phyloP scores from a whole-genome alignment of 352 stramenopile species.

The Phytophthora pinifolia region DNA sequence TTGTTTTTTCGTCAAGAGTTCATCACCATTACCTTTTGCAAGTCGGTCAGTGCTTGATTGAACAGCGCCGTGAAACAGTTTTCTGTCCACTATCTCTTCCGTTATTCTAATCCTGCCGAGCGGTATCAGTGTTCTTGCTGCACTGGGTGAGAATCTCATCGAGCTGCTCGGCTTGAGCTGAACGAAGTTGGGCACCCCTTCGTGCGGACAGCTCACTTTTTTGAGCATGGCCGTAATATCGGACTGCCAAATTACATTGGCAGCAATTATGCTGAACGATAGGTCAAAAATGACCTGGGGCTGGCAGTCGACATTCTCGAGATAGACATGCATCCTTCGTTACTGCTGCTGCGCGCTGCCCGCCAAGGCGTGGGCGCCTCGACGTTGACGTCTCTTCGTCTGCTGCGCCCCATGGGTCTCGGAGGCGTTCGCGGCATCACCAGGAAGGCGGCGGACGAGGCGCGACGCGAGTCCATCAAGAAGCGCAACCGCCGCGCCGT shows the following conservation, averaged over 20 bases:
- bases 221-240: no score
- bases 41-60: no score
- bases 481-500: conserved; percentile 91
- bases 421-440: conserved; percentile 43
- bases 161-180: conserved; percentile 1
- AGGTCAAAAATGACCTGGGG: conserved; percentile 5
- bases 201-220: background rate
- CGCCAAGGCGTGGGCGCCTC: conserved; percentile 19
- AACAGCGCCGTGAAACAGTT: no score
- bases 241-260: no score
- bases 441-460: conserved; percentile 46
- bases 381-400: conserved; percentile 12
- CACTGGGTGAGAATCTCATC: background rate
- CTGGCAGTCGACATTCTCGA: conserved; percentile 22
- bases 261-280: no score
- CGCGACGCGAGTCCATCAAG: conserved; percentile 53
- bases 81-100: conserved; percentile 1
- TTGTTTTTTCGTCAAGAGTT: no score
- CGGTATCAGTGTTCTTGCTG: conserved; percentile 7
- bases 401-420: conserved; percentile 9
- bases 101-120: background rate
- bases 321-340: conserved; percentile 34
- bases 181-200: background rate
- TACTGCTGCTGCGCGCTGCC: conserved; percentile 23
- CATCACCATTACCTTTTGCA: no score